Base-by-base conservation (phyloP, 495 filamentous ascomycete species). In the Aspergillus panamensis region DNA sequence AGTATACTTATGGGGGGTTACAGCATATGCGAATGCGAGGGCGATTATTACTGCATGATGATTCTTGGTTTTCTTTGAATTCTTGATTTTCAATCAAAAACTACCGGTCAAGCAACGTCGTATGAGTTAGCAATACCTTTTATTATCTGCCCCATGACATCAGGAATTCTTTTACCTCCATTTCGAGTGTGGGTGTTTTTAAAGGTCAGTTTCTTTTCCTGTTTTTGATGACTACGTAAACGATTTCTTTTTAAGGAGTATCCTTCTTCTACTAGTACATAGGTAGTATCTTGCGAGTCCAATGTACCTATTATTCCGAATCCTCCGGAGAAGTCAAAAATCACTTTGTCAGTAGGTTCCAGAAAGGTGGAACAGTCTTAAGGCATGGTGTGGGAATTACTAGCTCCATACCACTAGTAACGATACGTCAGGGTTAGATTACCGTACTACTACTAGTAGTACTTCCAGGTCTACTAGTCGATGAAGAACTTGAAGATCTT, bases 31-130 rank as follows among this genome's bases (percentile, higher is more conserved):
- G 42, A 20, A 51, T 58, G 56, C 56, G 48, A 52, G 56, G 56
- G 47, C 35, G 55, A 57, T 57, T 57, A 35, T 39, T 48, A 37
- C 56, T n/a, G n/a, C n/a, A n/a, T n/a, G n/a, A 58, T 21, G 40
- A 20, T 47, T 47, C 13, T 45, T 39, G 35, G 10, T 19, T 44
- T 44, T 44, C 13, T 3, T 45, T 1, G 9, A 45, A 45, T 21
- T 10, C 16, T n/a, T 17, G n/a, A 45, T 25, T 25, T 25, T 25
- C 25, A 2, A 5, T 25, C 25, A 25, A 25, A 25, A 25, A 2
- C 25, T 25, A 25, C 25, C 25, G n/a, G n/a, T n/a, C n/a, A n/a
- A n/a, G n/a, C n/a, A 25, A 25, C 25, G 25, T 25, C 25, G 25
- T 25, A 25, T 25, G 25, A 25, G 25, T 25, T 25, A 2, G 5